Conservation (phyloP, 2,329 filamentous ascomycete genomes). For the Phyllachora maydis region DNA sequence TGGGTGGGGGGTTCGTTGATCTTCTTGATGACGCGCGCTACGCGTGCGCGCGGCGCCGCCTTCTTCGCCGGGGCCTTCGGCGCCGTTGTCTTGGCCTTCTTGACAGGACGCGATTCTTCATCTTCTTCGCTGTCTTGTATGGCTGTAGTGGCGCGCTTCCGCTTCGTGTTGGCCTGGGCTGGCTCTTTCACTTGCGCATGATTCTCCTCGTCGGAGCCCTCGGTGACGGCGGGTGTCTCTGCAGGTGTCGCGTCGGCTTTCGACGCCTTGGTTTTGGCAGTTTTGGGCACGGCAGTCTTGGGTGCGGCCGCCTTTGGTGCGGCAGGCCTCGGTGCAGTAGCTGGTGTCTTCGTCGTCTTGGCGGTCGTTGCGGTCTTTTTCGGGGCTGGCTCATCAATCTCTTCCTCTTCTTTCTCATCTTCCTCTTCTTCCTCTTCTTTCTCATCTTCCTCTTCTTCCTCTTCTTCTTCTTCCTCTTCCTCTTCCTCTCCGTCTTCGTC, state of each 20-base stretch:
- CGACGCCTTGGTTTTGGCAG: conserved; percentile 5
- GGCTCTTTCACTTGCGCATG: no score
- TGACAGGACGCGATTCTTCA: conserved; percentile 3
- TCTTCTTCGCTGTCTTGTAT: no score
- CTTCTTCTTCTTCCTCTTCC: background rate
- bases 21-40: conserved; percentile 19
- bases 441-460: conserved; percentile 1
- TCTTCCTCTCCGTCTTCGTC: no score
- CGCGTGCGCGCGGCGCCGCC: conserved; percentile 4
- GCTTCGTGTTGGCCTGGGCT: conserved; percentile 7
- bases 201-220: conserved; percentile 9
- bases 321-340: conserved; percentile 2
- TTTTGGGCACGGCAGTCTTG: conserved; percentile 5
- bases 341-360: conserved; percentile 2
- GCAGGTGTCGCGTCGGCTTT: conserved; percentile 3
- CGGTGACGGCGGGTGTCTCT: conserved; percentile 2
- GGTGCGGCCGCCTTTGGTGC: conserved; percentile 4
- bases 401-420: no score
- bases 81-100: conserved; percentile 3
- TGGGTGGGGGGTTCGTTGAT: conserved; percentile 45
- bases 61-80: conserved; percentile 10
- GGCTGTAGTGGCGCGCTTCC: no score
- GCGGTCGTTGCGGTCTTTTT: conserved; percentile 5
- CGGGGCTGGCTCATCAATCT: background rate
- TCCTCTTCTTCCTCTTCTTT: conserved; percentile 3